Evolutionary conservation across 768 basidiomycete species (phyloP), one percentile per base, ranked within the genome.

Genomic region (Termitomyces sp.): DNA sequence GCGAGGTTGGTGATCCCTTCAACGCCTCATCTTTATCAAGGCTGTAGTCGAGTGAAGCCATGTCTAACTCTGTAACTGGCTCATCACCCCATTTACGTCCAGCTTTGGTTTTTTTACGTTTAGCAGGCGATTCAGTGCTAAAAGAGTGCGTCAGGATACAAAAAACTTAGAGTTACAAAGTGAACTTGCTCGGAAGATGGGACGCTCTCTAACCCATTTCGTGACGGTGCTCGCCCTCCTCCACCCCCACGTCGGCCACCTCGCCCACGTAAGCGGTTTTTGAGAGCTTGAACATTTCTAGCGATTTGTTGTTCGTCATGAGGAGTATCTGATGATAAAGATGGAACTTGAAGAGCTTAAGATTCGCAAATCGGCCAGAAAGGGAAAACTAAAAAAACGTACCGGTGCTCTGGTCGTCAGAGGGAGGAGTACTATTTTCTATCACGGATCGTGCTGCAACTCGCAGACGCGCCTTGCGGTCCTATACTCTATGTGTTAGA

Each of bases 41-140:
- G 62, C 89, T 93, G 71, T 91, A 98, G 72, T 99, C 95, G 53
- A 98, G 82, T 42, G 90, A 87, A 5, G 89, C 93, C 92, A 98
- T 96, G 62, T 98, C 97, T 16, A 82, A 80, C 62, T 93, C 91
- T 10, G 86, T 87, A 4, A 89, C 87, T 1, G 81, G 79, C 62
- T 86, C 82, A 66, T 96, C 85, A 24, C 88, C 93, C 97, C 97
- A 99, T 74, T 94, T 98, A 32, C 97, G 87, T 71, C 89, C 88
- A 14, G 76, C 66, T 73, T 95, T 94, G 3, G 81, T 69, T 55
- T 88, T 67, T 64, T 88, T 90, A 61, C 79, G 77, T 64, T 85
- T 90, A 27, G 76, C 62, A 26, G 83, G 77, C 18, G 82, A 79
- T 66, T 86, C 89, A 51, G 91, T 87, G 68, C 83, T 89, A 47